A percentile compares a stretch with the other conserved stretches of the same genome.
Conservation (phyloP, 805 yeast genomes). For the Metschnikowia continentalis region DNA sequence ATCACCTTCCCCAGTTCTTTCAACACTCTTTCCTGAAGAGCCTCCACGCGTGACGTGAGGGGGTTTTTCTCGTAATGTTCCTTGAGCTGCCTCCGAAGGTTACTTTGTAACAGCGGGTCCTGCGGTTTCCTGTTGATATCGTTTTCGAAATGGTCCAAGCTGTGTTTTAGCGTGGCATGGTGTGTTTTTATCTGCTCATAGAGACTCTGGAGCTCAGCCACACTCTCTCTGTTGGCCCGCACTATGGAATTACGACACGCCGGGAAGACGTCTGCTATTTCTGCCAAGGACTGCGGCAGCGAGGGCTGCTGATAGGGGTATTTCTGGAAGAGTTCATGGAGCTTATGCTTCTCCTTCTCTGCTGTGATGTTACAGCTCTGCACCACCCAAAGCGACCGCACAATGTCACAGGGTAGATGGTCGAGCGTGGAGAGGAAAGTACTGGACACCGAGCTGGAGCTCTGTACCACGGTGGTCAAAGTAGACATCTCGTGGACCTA, state of each 20-base stretch:
- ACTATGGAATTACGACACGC: conserved; percentile 2
- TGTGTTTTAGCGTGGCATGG: conserved; percentile 21
- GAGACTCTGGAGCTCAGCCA: conserved; percentile 19
- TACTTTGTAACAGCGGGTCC: conserved; percentile 8
- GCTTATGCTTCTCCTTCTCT: conserved; percentile 19
- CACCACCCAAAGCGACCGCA: conserved; percentile 41
- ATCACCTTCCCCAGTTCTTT: conserved; percentile 13
- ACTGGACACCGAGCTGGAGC: conserved; percentile 29
- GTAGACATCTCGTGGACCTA: too few relatives aligned
- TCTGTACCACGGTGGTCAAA: conserved; percentile 17
- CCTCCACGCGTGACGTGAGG: conserved; percentile 35
- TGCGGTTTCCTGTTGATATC: conserved; percentile 8
- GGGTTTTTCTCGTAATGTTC: conserved; percentile 35
- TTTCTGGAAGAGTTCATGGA: conserved; percentile 17
- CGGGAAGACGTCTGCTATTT: conserved; percentile 1
- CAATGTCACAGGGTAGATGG: conserved; percentile 41
- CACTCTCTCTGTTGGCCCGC: conserved; percentile 11
- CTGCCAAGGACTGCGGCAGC: neutral
- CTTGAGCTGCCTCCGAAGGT: conserved; percentile 27
- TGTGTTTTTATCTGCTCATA: conserved; percentile 31
- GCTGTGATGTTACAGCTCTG: conserved; percentile 33
- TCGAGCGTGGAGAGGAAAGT: conserved; percentile 41
- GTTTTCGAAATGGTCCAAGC: conserved; percentile 23
- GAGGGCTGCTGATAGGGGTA: neutral
- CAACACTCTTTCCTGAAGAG: conserved; percentile 24